Percentiles rank a stretch among this genome's conserved stretches.
Conservation (phyloP, 768 basidiomycete genomes). For the Atractiella rhizophila region DNA sequence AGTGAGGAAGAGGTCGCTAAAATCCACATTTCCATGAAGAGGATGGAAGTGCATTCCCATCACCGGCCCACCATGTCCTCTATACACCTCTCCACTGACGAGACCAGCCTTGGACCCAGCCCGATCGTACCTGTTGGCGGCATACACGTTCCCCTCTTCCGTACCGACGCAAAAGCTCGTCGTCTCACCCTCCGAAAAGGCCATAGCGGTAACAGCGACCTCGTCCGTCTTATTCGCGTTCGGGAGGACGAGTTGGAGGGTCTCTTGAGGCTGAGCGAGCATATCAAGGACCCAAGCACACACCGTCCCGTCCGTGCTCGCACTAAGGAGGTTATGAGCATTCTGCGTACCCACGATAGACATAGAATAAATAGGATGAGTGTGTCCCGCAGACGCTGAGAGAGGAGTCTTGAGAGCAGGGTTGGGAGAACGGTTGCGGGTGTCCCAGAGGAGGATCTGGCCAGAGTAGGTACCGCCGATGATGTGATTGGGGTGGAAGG, state of each 20-base stretch:
- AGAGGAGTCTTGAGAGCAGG: slow-evolving; percentile 90
- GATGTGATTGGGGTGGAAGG: slow-evolving; percentile 87
- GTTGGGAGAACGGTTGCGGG: slow-evolving; percentile 64
- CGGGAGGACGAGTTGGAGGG: slow-evolving; percentile 60
- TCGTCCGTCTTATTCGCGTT: slow-evolving; percentile 93
- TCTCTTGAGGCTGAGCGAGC: slow-evolving; percentile 98
- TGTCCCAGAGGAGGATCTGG: slow-evolving; percentile 94
- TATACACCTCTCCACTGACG: slow-evolving; percentile 77
- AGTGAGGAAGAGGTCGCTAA: slow-evolving; percentile 81
- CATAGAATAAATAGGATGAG: slow-evolving; percentile 96
- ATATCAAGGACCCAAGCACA: slow-evolving; percentile 98
- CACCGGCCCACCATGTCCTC: slow-evolving; percentile 73
- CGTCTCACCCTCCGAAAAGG: slow-evolving; percentile 89
- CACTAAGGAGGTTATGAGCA: slow-evolving; percentile 87
- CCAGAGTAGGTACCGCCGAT: slow-evolving; percentile 99
- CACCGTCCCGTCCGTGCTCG: slow-evolving; percentile 86
- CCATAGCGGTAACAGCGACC: slow-evolving; percentile 73
- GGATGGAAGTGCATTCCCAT: slow-evolving; percentile 93
- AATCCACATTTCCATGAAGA: slow-evolving; percentile 65
- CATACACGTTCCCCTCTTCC: slow-evolving; percentile 90
- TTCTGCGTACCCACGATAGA: slow-evolving; percentile 97
- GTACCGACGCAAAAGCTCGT: slow-evolving; percentile 95
- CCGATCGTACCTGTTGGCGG: slow-evolving; percentile 86
- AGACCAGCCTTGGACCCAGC: slow-evolving; percentile 90
- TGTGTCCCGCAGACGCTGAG: slow-evolving; percentile 86